A percentile compares a stretch with the other conserved stretches of the same genome.
Conservation (phyloP, 2,329 filamentous ascomycete species). For the Monosporascus sp. region DNA sequence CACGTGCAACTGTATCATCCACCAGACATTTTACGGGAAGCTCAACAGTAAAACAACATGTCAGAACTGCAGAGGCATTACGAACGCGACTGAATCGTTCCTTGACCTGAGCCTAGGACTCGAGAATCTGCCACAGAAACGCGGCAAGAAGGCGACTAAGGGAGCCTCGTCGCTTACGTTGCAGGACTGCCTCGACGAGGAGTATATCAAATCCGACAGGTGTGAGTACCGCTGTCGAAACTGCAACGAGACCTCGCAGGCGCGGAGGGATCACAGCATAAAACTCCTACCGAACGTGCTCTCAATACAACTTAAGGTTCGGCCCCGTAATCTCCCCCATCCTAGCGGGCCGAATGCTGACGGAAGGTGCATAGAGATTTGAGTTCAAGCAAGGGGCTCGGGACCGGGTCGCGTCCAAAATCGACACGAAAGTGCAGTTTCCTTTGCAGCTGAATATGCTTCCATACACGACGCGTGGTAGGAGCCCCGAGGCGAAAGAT, state of each 20-base stretch:
- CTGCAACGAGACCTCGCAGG: slow-evolving; percentile 72
- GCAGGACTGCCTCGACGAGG: slow-evolving; percentile 72
- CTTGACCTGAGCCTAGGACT: slow-evolving; percentile 85
- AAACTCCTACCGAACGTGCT: slow-evolving; percentile 82
- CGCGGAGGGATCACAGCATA: slow-evolving; percentile 78
- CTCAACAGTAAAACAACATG: slow-evolving; percentile 88
- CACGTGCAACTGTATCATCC: slow-evolving; percentile 83
- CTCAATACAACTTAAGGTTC: slow-evolving; percentile 85
- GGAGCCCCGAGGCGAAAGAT: slow-evolving; percentile 43
- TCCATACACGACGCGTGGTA: slow-evolving; percentile 73
- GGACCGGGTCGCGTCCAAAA: slow-evolving; percentile 73
- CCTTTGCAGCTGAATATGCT: slow-evolving; percentile 84
- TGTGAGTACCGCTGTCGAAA: slow-evolving; percentile 84
- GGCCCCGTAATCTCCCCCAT: neutral
- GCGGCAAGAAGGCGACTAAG: slow-evolving; percentile 48
- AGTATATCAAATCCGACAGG: slow-evolving; percentile 82
- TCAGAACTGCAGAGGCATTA: slow-evolving; percentile 77
- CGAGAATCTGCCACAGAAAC: slow-evolving; percentile 67
- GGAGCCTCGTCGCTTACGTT: slow-evolving; percentile 49
- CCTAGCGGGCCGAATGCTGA: slow-evolving; percentile 4
- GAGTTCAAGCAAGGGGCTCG: slow-evolving; percentile 64
- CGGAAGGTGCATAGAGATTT: slow-evolving; percentile 46
- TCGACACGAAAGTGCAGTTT: slow-evolving; percentile 81
- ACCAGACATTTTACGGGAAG: slow-evolving; percentile 91
- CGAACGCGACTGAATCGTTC: slow-evolving; percentile 80